Base-by-base conservation (phyloP, 805 yeast species). In the Aciculoconidium aculeatum region DNA sequence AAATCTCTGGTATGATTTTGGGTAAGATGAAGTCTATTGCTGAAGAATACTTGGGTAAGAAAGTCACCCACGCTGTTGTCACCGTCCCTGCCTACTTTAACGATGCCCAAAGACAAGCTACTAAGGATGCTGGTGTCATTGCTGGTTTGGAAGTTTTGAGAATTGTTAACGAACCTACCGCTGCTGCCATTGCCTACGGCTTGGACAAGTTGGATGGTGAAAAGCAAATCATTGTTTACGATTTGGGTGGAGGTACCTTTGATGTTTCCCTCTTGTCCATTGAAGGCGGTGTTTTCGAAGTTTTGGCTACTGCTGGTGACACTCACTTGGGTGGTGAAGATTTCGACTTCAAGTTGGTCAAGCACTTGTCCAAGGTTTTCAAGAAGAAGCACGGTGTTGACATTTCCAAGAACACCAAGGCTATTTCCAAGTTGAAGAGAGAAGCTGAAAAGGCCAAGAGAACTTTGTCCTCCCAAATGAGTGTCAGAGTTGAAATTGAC, bases 51-150 rank as follows among this genome's bases (percentile, higher is more conserved):
- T 71, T 78, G 49, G 86, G 83, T 53, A 67, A 72, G 58, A 67
- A 65, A 50, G 84, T 78, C 37, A 79, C 88, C 29, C 87, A 84
- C 49, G 95, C 95, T 17, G 95, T 84, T 41, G 92, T 84, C 42
- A 85, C 95, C 23, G 95, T 84, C 35, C 95, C 95, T 44, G 95
- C 95, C 33, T 84, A 84, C 66, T 84, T 84, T 72, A 85, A 83
- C 58, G 94, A 84, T 65, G 90, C 94, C 39, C 95, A 84, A 67
- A 79, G 94, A 67, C 94, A 84, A 62, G 94, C 95, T 43, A 84
- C 95, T 35, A 84, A 84, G 69, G 94, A 84, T 58, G 94, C 94
- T 24, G 94, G 94, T 70, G 74, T 80, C 39, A 84, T 84, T 70
- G 94, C 94, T 28, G 95, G 95, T 49, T 70, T 84, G 56, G 83